Evolutionary conservation across 2,329 filamentous ascomycete genomes (phyloP).

Genomic region (Leptographium radiaticola): DNA sequence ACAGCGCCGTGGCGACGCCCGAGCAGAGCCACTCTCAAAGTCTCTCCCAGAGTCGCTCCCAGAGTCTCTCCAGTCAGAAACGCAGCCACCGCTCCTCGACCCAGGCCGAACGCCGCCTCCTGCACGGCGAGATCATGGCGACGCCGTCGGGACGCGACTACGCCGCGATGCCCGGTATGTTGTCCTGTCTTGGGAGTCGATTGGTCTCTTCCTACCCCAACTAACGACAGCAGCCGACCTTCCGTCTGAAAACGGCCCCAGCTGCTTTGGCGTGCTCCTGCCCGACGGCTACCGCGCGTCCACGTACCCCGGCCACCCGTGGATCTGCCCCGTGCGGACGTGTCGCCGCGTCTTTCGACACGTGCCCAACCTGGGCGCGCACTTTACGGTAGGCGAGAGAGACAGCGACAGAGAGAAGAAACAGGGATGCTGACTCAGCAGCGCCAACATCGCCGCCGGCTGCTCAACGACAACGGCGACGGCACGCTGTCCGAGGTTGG

Average conservation of each 20-base stretch:
- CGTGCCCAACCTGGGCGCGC: conserved; percentile 8
- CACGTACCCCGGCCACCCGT: conserved; percentile 7
- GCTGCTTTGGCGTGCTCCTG: neutral
- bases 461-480: conserved; percentile 18
- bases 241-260: neutral
- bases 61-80: neutral
- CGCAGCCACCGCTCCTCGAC: neutral
- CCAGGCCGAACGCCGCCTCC: neutral
- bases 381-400: conserved; percentile 11
- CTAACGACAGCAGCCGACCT: neutral
- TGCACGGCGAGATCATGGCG: neutral
- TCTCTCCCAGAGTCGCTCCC: no score
- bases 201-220: neutral
- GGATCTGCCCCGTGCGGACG: conserved; percentile 13
- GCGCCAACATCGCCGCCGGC: conserved; percentile 9
- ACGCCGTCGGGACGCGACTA: neutral
- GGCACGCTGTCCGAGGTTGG: conserved; percentile 16
- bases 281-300: conserved; percentile 11
- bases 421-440: neutral
- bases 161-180: neutral
- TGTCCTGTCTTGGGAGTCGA: no score
- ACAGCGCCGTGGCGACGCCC: no score
- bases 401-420: no score
- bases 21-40: no score
- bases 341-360: conserved; percentile 10